These are phyloP conservation scores for Globisporangium polare DNA, from an alignment of 352 stramenopile species.

Conservation along the genomic window DNA sequence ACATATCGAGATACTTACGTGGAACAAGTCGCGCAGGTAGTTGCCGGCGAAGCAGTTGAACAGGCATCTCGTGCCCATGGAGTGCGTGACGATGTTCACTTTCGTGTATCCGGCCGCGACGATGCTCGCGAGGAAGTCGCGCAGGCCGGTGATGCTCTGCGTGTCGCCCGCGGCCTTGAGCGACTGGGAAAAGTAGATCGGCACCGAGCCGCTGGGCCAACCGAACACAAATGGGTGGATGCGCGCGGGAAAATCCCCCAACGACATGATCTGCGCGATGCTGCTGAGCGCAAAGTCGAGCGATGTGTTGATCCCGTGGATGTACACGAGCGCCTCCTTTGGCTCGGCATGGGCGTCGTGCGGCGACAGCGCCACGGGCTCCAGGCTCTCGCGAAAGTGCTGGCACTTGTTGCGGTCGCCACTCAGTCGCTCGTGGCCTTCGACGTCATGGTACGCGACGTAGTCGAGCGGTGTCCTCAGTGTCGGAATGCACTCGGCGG, in stretches of 20 bases:
- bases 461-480: constrained; percentile 22
- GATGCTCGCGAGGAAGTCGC: constrained; percentile 21
- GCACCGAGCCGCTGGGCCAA: constrained; percentile 20
- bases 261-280: constrained; percentile 20
- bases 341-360: not conserved
- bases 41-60: constrained; percentile 19
- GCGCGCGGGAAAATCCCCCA: constrained; percentile 17
- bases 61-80: constrained; percentile 19
- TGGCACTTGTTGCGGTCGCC: constrained; percentile 14
- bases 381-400: constrained; percentile 14
- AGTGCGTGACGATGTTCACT: constrained; percentile 23
- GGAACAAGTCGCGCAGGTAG: constrained; percentile 16
- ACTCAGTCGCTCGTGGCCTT: constrained; percentile 3
- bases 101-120: constrained; percentile 21
- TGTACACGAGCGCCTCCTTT: constrained; percentile 23
- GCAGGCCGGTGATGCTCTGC: constrained; percentile 12
- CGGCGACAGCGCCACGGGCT: not conserved
- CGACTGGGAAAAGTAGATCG: constrained; percentile 20
- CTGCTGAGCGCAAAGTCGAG: constrained; percentile 19
- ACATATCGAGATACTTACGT: no score
- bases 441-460: constrained; percentile 21
- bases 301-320: constrained; percentile 20
- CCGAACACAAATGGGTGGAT: constrained; percentile 24
- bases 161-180: constrained; percentile 9
- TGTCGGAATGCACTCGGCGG: constrained; percentile 16